Base-by-base conservation (phyloP, 352 stramenopile species). In the Pythium monospermum region DNA sequence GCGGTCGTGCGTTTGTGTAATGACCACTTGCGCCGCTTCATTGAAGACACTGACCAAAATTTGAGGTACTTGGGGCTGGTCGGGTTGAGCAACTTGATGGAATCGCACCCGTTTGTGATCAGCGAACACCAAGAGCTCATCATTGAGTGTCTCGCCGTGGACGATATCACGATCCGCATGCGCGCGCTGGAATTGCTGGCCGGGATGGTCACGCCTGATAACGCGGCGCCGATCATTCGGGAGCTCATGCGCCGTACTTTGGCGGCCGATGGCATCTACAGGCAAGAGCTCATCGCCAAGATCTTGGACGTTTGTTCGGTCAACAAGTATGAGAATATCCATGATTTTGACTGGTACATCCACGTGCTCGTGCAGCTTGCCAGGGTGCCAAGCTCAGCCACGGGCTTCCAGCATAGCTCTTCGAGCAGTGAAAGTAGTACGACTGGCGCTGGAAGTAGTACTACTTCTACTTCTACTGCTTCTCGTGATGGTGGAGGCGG, bases 261-360 rank as follows among this genome's bases (percentile, higher is more conserved):
- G 25, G 78, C 77, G 23, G 91, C 96, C 0, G 96, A 98, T 57
- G 95, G 95, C 19, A 68, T 76, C 27, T 99, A 98, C 67, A 85
- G 92, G 37, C 86, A 98, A 52, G 95, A 98, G 56, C 79, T 99
- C 35, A 96, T 99, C 25, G 69, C 78, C 40, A 93, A 96, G 49
- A 98, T 99, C 59, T 61, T 99, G 37, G 83, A 94, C 53, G 97
- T 99, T 66, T 99, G 96, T 69, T 96, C 83, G 6, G 71, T 90
- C 15, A 96, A 99, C 69, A 99, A 99, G 71, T 99, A 99, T 71
- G 83, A 94, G 39, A 97, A 98, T 59, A 83, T 99, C 33, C 73
- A 91, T 53, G 96, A 99, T 66, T 99, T 99, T 73, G 76, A 89
- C 48, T 99, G 97, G 97, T 99, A 99, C 70, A 85, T 99, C 43